phyloP scores from a whole-genome alignment of 2,329 filamentous ascomycete genomes.

The Botryotinia convoluta region DNA sequence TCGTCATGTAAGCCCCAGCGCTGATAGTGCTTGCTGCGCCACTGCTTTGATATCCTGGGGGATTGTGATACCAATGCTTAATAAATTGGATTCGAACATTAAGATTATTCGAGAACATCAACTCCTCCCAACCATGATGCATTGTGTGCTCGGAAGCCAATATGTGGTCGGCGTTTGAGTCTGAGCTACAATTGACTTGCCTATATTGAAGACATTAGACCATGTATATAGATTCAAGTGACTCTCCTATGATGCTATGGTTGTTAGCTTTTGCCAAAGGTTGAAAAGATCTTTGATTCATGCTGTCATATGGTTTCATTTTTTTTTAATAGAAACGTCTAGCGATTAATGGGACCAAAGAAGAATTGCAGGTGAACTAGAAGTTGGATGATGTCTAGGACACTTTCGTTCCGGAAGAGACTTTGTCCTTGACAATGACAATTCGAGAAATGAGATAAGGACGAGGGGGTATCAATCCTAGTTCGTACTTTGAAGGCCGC shows the following conservation, averaged over 20 bases:
- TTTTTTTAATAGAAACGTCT: neutral
- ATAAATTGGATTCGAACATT: constrained; percentile 17
- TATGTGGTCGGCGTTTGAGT: neutral
- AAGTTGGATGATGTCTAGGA: neutral
- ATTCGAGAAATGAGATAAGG: constrained; percentile 8
- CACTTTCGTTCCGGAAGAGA: neutral
- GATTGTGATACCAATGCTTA: constrained; percentile 15
- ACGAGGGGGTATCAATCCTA: neutral
- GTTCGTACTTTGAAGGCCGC: neutral
- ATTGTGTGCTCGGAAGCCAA: neutral
- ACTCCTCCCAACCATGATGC: neutral
- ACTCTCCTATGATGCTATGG: neutral
- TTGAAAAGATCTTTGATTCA: neutral
- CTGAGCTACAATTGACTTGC: neutral
- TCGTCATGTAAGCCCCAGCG: constrained; percentile 13
- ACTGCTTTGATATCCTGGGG: constrained; percentile 10
- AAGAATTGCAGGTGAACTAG: neutral
- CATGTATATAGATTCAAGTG: no score
- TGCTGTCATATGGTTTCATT: neutral
- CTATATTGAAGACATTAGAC: neutral
- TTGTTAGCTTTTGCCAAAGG: neutral
- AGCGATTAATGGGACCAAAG: neutral
- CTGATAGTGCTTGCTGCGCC: neutral
- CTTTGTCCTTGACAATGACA: neutral
- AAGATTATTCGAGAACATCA: constrained; percentile 17